phyloP scores from a whole-genome alignment of 495 filamentous ascomycete genomes.

The Rusavskia elegans region DNA sequence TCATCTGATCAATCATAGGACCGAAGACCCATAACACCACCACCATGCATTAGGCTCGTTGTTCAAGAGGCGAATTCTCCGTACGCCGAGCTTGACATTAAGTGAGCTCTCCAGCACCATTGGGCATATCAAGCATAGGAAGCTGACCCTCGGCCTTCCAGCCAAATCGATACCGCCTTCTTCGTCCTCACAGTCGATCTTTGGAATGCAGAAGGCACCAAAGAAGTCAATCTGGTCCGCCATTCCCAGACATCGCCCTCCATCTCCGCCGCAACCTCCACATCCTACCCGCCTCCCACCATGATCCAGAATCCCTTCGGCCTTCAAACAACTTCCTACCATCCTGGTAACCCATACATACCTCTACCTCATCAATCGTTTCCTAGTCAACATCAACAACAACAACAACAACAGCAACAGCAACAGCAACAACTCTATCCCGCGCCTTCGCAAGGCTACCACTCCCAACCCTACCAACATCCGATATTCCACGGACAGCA shows the following conservation, averaged over 20 bases:
- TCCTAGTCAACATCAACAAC: conserved; percentile 1
- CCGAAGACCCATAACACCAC: conserved; percentile 87
- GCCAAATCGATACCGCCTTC: conserved; percentile 69
- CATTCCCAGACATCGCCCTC: conserved; percentile 77
- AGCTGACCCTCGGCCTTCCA: conserved; percentile 13
- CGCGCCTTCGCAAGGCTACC: conserved; percentile 7
- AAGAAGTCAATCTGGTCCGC: conserved; percentile 86
- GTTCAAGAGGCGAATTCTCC: conserved; percentile 57
- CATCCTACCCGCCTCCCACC: conserved; percentile 55
- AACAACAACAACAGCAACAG: conserved; percentile 8
- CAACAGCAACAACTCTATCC: conserved; percentile 3
- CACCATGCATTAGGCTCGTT: conserved; percentile 76
- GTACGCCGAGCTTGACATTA: conserved; percentile 77
- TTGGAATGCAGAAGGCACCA: conserved; percentile 69
- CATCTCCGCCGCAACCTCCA: conserved; percentile 68
- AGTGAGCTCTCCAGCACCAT: conserved; percentile 36
- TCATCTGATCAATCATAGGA: conserved; percentile 41
- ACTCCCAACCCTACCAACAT: conserved; percentile 16
- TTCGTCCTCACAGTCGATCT: conserved; percentile 90
- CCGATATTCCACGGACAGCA: conserved; percentile 24
- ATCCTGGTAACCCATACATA: background rate
- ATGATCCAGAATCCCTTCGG: background rate
- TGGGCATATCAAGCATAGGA: background rate
- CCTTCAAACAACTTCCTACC: background rate
- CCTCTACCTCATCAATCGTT: background rate